phyloP scores from a whole-genome alignment of 768 basidiomycete species.

The Collybia mongolica region DNA sequence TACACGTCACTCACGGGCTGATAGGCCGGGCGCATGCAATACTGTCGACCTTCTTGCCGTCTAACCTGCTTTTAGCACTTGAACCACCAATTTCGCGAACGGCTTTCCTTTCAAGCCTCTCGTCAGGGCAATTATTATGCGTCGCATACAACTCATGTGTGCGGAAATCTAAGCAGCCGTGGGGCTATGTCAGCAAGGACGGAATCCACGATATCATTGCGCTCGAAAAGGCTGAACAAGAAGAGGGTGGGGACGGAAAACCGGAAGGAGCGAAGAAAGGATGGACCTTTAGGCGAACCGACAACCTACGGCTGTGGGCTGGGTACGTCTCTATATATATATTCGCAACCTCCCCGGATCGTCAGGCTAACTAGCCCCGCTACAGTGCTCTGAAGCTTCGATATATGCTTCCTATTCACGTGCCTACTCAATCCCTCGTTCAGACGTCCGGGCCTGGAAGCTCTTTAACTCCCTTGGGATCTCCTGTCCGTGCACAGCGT shows the following conservation, averaged over 20 bases:
- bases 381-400: slow-evolving; percentile 77
- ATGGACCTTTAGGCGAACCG: slow-evolving; percentile 85
- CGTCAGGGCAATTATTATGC: slow-evolving; percentile 82
- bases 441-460: slow-evolving; percentile 12
- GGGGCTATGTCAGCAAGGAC: slow-evolving; percentile 82
- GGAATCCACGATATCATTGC: slow-evolving; percentile 78
- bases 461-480: slow-evolving; percentile 24
- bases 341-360: not conserved
- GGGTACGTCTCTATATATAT: slow-evolving; percentile 52
- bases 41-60: slow-evolving; percentile 58
- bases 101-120: slow-evolving; percentile 52
- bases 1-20: slow-evolving; percentile 1
- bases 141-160: slow-evolving; percentile 79
- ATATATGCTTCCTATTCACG: slow-evolving; percentile 69
- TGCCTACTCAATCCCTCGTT: slow-evolving; percentile 40
- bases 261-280: slow-evolving; percentile 48
- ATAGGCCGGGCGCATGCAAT: slow-evolving; percentile 68
- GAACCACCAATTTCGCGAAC: slow-evolving; percentile 30
- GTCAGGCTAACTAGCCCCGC: not conserved
- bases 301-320: slow-evolving; percentile 83
- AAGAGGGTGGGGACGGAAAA: slow-evolving; percentile 27
- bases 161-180: slow-evolving; percentile 77
- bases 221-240: slow-evolving; percentile 52
- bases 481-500: slow-evolving; percentile 30
- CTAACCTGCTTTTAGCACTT: slow-evolving; percentile 42